Evolutionary conservation across 768 basidiomycete species (phyloP).

Genomic region (Tephrocybe rancida): DNA sequence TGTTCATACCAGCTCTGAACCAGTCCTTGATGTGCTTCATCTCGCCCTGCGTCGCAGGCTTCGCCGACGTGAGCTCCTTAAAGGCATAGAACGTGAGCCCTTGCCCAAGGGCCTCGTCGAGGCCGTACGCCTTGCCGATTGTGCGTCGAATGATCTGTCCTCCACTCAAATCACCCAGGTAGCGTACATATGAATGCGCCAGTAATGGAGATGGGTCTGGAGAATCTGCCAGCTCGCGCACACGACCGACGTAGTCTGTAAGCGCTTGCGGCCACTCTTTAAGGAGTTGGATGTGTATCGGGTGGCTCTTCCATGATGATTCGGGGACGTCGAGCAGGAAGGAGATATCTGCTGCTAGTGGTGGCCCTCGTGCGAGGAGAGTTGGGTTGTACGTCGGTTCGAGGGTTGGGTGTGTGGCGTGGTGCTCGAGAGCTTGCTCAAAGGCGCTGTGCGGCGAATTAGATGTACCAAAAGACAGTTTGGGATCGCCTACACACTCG

Average conservation of each 20-base stretch:
- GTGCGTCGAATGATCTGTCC: constrained; percentile 70
- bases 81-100: constrained; percentile 74
- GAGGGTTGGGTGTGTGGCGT: constrained; percentile 63
- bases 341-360: constrained; percentile 69
- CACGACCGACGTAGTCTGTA: constrained; percentile 52
- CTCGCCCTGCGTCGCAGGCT: constrained; percentile 53
- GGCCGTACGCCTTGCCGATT: constrained; percentile 67
- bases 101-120: constrained; percentile 51
- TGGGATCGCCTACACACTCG: constrained; percentile 46
- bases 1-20: constrained; percentile 60
- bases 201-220: constrained; percentile 56
- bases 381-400: constrained; percentile 73
- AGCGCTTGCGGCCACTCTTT: constrained; percentile 50
- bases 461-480: not conserved
- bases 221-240: constrained; percentile 48
- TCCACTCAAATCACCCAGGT: constrained; percentile 80
- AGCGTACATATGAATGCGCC: constrained; percentile 82
- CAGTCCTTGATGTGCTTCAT: constrained; percentile 77
- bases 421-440: constrained; percentile 57
- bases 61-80: constrained; percentile 50
- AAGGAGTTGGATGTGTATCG: constrained; percentile 50
- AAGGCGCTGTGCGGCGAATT: constrained; percentile 41
- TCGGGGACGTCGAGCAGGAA: constrained; percentile 56
- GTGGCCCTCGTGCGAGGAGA: constrained; percentile 61
- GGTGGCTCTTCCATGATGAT: constrained; percentile 56